phyloP scores from a whole-genome alignment of 2,329 filamentous ascomycete species.

The Fusarium clavum region DNA sequence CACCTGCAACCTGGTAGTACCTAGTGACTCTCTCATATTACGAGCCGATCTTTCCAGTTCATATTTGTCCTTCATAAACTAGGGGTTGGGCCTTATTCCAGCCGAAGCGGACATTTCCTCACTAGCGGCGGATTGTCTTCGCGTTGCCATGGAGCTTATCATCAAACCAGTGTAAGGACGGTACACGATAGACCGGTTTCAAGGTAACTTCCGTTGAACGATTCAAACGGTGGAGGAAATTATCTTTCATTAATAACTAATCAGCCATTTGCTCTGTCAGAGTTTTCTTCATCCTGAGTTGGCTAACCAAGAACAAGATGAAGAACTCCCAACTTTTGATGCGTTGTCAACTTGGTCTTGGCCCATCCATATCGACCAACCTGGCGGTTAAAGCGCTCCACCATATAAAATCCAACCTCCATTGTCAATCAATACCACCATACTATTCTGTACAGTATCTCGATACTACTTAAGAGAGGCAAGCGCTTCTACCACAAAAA shows the following conservation, averaged over 20 bases:
- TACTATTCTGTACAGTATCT: neutral
- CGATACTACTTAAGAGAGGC: neutral
- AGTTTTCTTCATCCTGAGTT: neutral
- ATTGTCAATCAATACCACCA: neutral
- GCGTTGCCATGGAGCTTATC: constrained; percentile 13
- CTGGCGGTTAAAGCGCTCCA: constrained; percentile 28
- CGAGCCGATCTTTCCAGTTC: constrained; percentile 22
- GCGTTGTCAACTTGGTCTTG: constrained; percentile 17
- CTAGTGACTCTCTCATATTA: constrained; percentile 20
- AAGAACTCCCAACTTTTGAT: constrained; percentile 1
- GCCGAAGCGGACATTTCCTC: constrained; percentile 8
- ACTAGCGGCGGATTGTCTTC: constrained; percentile 23
- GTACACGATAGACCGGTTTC: constrained; percentile 19
- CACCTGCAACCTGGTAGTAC: constrained; percentile 6
- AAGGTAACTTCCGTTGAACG: constrained; percentile 10
- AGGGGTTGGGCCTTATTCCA: constrained; percentile 29
- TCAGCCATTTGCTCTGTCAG: neutral
- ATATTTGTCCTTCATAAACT: constrained; percentile 15
- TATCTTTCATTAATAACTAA: neutral
- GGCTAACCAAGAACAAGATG: neutral
- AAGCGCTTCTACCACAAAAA: neutral
- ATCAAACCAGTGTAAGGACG: constrained; percentile 23
- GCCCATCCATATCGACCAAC: constrained; percentile 3
- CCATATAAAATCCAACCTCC: constrained; percentile 9
- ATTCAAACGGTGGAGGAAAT: constrained; percentile 2